These are phyloP conservation scores for Colletotrichum sp. DNA, from an alignment of 2,329 filamentous ascomycete species.

Conservation along the genomic window DNA sequence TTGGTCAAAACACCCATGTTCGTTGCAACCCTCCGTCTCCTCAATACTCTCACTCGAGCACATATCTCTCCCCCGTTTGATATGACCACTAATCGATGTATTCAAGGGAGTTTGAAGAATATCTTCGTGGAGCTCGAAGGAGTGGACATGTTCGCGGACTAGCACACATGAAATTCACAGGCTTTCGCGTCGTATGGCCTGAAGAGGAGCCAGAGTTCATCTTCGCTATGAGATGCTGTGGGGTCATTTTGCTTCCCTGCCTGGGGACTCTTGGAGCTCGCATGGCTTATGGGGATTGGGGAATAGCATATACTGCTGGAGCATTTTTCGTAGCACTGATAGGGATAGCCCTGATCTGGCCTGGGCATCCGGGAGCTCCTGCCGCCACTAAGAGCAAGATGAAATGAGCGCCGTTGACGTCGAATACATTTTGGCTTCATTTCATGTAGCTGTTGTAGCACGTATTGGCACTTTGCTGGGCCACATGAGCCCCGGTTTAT, in stretches of 20 bases:
- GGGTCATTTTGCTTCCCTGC: no score
- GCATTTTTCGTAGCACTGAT: not conserved
- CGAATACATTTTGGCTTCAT: rapidly evolving
- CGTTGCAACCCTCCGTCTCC: rapidly evolving
- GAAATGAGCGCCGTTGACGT: no score
- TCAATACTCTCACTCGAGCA: no score
- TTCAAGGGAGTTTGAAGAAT: no score
- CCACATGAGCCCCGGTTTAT: no score
- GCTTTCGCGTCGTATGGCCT: not conserved
- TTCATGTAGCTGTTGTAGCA: no score
- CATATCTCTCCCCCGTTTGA: no score
- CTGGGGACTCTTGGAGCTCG: not conserved
- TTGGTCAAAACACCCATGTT: not conserved
- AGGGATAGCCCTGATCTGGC: not conserved
- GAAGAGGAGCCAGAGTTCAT: not conserved
- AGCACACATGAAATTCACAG: not conserved
- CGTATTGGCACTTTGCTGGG: no score
- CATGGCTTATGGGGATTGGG: not conserved
- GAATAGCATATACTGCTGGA: not conserved
- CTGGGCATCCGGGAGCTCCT: rapidly evolving
- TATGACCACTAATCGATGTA: no score
- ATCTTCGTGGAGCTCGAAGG: no score
- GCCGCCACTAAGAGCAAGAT: not conserved
- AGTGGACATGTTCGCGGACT: not conserved
- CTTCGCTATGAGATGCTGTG: not conserved